A percentile compares a stretch with the other conserved stretches of the same genome.
Conservation (phyloP, 352 stramenopile species). For the Blastocystis sp. region DNA sequence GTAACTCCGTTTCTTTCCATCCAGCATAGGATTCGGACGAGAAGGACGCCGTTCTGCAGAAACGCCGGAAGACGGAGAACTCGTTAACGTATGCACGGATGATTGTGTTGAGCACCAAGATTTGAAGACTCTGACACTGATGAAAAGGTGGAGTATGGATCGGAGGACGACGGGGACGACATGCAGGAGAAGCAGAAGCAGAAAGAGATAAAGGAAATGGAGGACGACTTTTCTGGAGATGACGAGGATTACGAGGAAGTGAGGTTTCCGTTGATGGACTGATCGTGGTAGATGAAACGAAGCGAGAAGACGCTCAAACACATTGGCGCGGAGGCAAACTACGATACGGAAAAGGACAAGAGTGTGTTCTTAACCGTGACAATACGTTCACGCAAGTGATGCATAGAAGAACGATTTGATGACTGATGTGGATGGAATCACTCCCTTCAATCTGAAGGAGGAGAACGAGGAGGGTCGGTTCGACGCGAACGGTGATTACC, state of each 20-base stretch:
- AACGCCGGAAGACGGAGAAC: too few relatives aligned
- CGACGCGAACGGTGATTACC: constrained; percentile 40
- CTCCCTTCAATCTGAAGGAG: constrained; percentile 52
- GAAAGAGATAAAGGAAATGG: background rate
- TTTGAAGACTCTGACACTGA: too few relatives aligned
- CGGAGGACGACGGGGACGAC: background rate
- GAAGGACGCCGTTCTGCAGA: background rate
- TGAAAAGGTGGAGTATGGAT: background rate
- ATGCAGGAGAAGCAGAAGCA: background rate
- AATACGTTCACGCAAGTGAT: background rate
- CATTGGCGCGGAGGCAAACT: background rate
- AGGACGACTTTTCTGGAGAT: constrained; percentile 8
- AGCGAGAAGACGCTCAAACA: background rate
- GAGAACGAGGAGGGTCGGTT: constrained; percentile 42
- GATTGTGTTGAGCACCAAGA: too few relatives aligned
- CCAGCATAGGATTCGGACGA: background rate
- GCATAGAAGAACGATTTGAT: constrained; percentile 24
- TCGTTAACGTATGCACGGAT: too few relatives aligned
- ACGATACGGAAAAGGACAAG: background rate
- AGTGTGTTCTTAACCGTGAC: background rate
- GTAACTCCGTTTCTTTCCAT: too few relatives aligned
- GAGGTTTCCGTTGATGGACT: background rate
- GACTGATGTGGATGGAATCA: constrained; percentile 45
- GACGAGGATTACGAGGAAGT: background rate
- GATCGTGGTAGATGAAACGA: background rate